Evolutionary conservation across 2,329 filamentous ascomycete genomes (phyloP), one percentile per base, ranked within the genome.

Genomic region (Alternaria tenuissima): DNA sequence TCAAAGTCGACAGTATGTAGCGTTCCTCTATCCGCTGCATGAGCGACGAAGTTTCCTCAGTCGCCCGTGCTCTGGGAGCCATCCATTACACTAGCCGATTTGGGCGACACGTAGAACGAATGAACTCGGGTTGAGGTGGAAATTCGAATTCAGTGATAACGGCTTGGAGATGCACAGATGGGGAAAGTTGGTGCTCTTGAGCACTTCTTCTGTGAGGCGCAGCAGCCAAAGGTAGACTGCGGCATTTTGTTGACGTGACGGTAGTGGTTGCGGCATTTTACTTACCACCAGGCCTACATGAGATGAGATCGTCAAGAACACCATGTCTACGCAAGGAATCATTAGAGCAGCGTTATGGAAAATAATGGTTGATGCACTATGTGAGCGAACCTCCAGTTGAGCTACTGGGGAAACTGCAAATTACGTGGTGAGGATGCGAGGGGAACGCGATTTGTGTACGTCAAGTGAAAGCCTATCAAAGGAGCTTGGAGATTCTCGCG

Each of bases 241-340:
- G 32, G 46, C 20, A 49, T 49, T 49, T 49, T 48, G 30, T 24
- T 48, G 46, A 12, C n/a, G 46, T 34, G 46, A 48, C 14, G 30
- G 30, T 48, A 36, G 30, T 41, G 28, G 30, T 48, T 48, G 46
- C 46, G 46, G 46, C 46, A 48, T 48, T 48, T 48, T 48, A 41
- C 38, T 12, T 24, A 34, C 46, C 30, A 36, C 46, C 46, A 36
- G 30, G 18, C 30, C 30, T 20, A 34, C 4, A 48, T 3, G 22
- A 18, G 46, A 38, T 12, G 32, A 49, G 46, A 49, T 49, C 32
- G 32, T 26, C 46, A 38, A 24, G 30, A 48, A 24, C 30, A 34
- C 2, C 5, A 36, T 22, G 8, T 12, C 4, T 9, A 4, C 20
- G 12, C 30, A 22, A 18, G 30, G n/a, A 7, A 24, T 6, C 1